Base-by-base conservation (phyloP, 768 basidiomycete genomes). In the Pisolithus tinctorius region DNA sequence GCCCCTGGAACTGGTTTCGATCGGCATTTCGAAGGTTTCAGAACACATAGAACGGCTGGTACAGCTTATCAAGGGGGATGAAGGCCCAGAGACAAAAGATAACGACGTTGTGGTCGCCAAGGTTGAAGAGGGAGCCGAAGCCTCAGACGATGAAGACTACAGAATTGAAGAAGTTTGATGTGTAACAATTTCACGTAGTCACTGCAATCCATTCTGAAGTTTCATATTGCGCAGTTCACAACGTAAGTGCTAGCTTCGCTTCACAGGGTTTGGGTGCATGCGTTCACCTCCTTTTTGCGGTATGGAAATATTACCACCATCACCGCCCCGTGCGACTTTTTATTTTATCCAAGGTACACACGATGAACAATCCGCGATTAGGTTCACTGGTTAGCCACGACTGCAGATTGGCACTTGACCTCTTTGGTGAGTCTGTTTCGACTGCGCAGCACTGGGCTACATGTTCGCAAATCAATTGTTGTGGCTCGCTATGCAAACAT, bases 11-110 rank as follows among this genome's bases (percentile, higher is more conserved):
- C 25, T 14, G 45, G 26, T 13, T 17, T 41, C 52, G 10, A 23
- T 30, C 49, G 5, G 45, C 1, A 30, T 36, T 0, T 31, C 51
- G 29, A 59, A 95, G 91, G 82, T 95, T 44, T 81, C 84, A 2
- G 91, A 92, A 63, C 84, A 87, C 41, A 87, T 96, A 38, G 91
- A 93, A 61, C 81, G 92, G 14, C 72, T 98, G 7, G 96, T 97
- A 4, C 84, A 79, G 55, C 69, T 97, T n/a, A 64, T 99, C 36
- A 83, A 93, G 59, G 78, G 90, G 1, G 80, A 84, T 0, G 92
- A 94, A 62, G 81, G 78, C 3, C 68, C 73, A 4, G 73, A 79
- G 8, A 75, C 74, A 8, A 57, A 64, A 4, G 60, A 59, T n/a
- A 73, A 76, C 37, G 70, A 67, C 45, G 69, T 62, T 16, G 69